Conservation (phyloP, 225 moss, liverwort and hornwort genomes). For the Rhytidiadelphus loreus region DNA sequence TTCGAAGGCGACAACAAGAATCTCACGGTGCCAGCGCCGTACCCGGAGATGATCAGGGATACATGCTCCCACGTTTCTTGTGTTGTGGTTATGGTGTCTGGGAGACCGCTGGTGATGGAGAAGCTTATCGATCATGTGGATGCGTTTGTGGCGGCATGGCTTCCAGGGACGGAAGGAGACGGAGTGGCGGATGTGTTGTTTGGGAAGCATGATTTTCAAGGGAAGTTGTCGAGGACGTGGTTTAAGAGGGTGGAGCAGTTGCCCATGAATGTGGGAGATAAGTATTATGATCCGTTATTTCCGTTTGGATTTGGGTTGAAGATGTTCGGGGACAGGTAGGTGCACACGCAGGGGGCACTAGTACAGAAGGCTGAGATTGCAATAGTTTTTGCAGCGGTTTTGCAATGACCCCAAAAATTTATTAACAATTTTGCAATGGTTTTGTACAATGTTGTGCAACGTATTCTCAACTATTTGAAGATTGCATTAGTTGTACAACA, state of each 20-base stretch:
- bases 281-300: slow-evolving; percentile 65
- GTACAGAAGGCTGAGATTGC: not conserved
- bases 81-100: slow-evolving; percentile 55
- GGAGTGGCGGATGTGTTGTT: slow-evolving; percentile 72
- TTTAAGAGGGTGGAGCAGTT: slow-evolving; percentile 60
- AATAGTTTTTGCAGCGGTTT: not conserved
- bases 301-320: slow-evolving; percentile 67
- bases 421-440: not conserved
- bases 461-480: not conserved
- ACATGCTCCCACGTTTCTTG: slow-evolving; percentile 49
- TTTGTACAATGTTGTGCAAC: not conserved
- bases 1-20: slow-evolving; percentile 58
- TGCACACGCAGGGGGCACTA: too few species aligned
- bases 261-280: slow-evolving; percentile 85
- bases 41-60: slow-evolving; percentile 34
- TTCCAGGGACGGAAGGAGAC: slow-evolving; percentile 63
- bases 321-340: slow-evolving; percentile 1
- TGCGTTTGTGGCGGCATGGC: slow-evolving; percentile 83
- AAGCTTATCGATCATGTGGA: slow-evolving; percentile 25
- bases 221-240: slow-evolving; percentile 69
- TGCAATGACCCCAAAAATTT: not conserved
- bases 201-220: slow-evolving; percentile 48
- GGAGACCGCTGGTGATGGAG: slow-evolving; percentile 63
- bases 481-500: not conserved
- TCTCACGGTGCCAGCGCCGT: slow-evolving; percentile 44